Conservation (phyloP, 1,284 basidiomycete genomes). For the Microbotryum lychnidis-dioicae region DNA sequence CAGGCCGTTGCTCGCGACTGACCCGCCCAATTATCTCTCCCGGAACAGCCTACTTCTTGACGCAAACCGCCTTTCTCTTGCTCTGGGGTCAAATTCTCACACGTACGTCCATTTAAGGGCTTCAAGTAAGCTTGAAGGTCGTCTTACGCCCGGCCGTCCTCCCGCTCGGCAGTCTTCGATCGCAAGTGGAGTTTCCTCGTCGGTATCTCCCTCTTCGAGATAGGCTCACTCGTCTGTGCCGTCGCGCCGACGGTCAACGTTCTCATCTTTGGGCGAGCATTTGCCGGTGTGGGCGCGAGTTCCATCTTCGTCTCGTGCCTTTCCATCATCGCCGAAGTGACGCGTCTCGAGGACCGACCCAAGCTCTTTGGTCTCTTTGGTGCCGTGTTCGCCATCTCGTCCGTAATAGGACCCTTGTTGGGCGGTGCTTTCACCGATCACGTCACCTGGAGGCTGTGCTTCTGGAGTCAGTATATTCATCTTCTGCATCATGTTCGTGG, state of each 20-base stretch:
- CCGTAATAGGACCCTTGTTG: constrained; percentile 42
- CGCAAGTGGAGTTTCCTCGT: constrained; percentile 43
- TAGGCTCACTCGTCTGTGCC: constrained; percentile 50
- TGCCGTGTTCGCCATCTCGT: constrained; percentile 41
- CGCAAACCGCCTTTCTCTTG: constrained; percentile 32
- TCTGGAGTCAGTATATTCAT: constrained; percentile 32
- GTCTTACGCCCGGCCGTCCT: constrained; percentile 16
- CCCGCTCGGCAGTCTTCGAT: constrained; percentile 38
- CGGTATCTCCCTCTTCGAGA: constrained; percentile 46
- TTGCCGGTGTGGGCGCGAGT: constrained; percentile 48
- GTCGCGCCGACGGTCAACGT: constrained; percentile 45
- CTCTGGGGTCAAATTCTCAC: constrained; percentile 26
- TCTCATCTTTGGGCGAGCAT: constrained; percentile 48
- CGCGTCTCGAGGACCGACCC: constrained; percentile 43
- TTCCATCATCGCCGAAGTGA: constrained; percentile 43
- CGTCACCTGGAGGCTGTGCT: constrained; percentile 44
- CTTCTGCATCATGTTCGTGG: constrained; percentile 34
- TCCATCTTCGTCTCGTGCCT: constrained; percentile 43
- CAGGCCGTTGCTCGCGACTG: constrained; percentile 23
- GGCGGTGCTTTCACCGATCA: constrained; percentile 45
- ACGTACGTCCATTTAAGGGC: constrained; percentile 37
- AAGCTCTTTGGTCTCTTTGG: constrained; percentile 41
- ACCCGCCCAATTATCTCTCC: background rate
- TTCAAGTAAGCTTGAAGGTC: constrained; percentile 42
- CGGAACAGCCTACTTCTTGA: constrained; percentile 42